phyloP scores from a whole-genome alignment of 768 basidiomycete species.

The Hydnomerulius pinastri region DNA sequence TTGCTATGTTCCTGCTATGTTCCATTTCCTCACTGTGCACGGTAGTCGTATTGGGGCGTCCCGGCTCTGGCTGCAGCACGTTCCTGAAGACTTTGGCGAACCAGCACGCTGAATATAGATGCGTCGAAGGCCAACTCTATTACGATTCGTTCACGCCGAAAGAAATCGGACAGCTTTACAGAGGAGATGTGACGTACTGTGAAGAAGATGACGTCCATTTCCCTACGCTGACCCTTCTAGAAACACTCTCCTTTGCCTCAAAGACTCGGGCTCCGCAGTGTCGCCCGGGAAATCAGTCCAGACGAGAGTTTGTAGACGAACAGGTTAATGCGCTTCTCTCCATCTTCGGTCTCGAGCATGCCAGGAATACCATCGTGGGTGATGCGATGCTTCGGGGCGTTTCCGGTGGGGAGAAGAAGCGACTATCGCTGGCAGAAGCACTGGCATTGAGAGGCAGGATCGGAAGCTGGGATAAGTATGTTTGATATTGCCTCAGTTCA shows the following conservation, averaged over 20 bases:
- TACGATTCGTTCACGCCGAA: constrained; percentile 47
- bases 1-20: constrained; percentile 34
- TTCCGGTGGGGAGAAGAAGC: constrained; percentile 74
- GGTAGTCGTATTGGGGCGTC: constrained; percentile 79
- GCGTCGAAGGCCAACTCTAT: constrained; percentile 40
- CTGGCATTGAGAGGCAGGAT: constrained; percentile 61
- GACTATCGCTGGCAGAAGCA: constrained; percentile 73
- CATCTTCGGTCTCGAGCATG: constrained; percentile 75
- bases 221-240: constrained; percentile 47
- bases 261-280: constrained; percentile 46
- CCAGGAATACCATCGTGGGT: constrained; percentile 73
- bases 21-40: too few relatives aligned
- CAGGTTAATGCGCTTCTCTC: constrained; percentile 58
- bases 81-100: constrained; percentile 52
- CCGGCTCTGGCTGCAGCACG: constrained; percentile 56
- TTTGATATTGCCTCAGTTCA: not conserved
- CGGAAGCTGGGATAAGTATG: constrained; percentile 75
- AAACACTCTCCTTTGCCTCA: constrained; percentile 51
- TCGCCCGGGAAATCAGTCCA: constrained; percentile 24
- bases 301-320: constrained; percentile 38
- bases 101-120: constrained; percentile 40
- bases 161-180: constrained; percentile 45
- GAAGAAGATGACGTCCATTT: constrained; percentile 49
- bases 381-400: constrained; percentile 72
- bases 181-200: constrained; percentile 44